Evolutionary conservation across 2,329 filamentous ascomycete genomes (phyloP), one percentile per base, ranked within the genome.

Genomic region (Neoascochyta sp.): DNA sequence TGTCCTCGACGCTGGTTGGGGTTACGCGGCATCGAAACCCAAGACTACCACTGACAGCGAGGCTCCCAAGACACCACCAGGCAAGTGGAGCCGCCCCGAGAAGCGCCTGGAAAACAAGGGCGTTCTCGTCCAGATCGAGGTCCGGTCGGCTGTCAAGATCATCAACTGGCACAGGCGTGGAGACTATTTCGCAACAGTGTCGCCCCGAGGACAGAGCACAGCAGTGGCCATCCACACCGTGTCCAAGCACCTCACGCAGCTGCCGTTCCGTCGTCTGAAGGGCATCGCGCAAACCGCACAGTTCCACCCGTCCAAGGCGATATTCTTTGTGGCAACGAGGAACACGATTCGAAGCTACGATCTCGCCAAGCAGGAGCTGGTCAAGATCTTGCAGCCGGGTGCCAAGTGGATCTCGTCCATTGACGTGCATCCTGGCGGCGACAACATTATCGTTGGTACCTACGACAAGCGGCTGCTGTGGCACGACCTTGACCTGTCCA

Each of bases 281-380:
- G 80, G 80, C 36, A 80, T 87, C 26, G 86, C 89, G 2, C 90
- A 96, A 65, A 83, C 84, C 1, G 89, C 88, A 4, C 86, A 89
- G 48, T 98, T 98, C 75, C 93, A 98, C 63, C 92, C 92, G 2
- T 86, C 82, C 22, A 83, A 88, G 47, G 89, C 92, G 0, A 79
- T 95, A 27, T 89, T 98, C 69, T 96, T 96, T 58, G 86, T 98
- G 32, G 92, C 92, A 3, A 96, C 93, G 8, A 88, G 95, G 64
- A 85, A 90, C 50, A 83, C 84, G 35, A 89, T 98, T 55, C 84
- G 92, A 34, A 85, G 86, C 55, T 98, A 98, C 67, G 92, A 98
- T 62, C 75, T 98, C 24, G 84, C 90, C 45, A 82, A 82, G 52
- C 88, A 95, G 60, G 85, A 93, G 55, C 78, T 98, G 18, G 76